A percentile compares a stretch with the other conserved stretches of the same genome.
These are phyloP conservation scores for Imleria badia DNA, from an alignment of 768 basidiomycete species.

Conservation along the genomic window DNA sequence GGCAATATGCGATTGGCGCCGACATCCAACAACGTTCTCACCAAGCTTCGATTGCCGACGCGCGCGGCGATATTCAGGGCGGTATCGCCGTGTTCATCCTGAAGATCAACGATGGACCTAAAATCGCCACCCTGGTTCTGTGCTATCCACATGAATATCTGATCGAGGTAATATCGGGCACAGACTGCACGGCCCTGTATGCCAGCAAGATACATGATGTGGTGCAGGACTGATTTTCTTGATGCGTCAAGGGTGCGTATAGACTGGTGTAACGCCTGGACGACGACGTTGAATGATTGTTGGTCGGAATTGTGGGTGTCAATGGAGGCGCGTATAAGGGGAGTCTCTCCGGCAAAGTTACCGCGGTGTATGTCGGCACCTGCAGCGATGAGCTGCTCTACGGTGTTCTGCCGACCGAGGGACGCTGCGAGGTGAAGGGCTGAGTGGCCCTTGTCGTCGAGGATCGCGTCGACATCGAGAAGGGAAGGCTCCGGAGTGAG, in stretches of 20 bases:
- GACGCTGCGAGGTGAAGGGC: constrained; percentile 92
- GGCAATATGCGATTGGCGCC: constrained; percentile 86
- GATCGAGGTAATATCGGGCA: constrained; percentile 90
- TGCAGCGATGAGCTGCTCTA: constrained; percentile 65
- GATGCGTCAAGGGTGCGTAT: constrained; percentile 89
- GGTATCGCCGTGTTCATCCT: constrained; percentile 95
- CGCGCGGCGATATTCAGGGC: constrained; percentile 93
- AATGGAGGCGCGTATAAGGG: constrained; percentile 88
- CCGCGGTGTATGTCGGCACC: constrained; percentile 91
- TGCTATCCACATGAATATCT: constrained; percentile 84
- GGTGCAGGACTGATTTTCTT: constrained; percentile 85
- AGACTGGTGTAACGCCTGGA: constrained; percentile 63
- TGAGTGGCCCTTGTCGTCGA: constrained; percentile 95
- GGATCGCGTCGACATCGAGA: constrained; percentile 72
- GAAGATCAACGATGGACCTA: constrained; percentile 79
- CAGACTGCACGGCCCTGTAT: constrained; percentile 82
- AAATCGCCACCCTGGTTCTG: constrained; percentile 76
- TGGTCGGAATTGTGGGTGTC: constrained; percentile 83
- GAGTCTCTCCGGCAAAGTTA: constrained; percentile 92
- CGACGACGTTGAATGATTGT: constrained; percentile 69
- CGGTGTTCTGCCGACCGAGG: constrained; percentile 65
- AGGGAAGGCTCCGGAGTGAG: constrained; percentile 44
- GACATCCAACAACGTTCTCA: constrained; percentile 84
- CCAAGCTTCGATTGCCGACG: constrained; percentile 86
- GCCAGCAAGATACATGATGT: constrained; percentile 87